phyloP scores from a whole-genome alignment of 352 stramenopile genomes.

The Blastocystis sp. region DNA sequence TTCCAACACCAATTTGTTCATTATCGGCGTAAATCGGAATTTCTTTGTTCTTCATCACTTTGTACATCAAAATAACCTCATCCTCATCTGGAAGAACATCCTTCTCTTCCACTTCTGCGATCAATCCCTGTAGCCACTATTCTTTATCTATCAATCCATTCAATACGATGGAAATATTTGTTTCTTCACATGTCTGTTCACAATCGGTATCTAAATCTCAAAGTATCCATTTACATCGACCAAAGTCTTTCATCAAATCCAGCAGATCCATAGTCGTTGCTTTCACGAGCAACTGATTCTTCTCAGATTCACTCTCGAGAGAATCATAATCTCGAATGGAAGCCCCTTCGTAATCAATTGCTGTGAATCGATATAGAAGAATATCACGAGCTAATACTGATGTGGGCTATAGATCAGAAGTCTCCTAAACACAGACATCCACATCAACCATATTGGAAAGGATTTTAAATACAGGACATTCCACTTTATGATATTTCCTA shows the following conservation, averaged over 20 bases:
- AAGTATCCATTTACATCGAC: too few relatives aligned
- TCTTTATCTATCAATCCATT: too few relatives aligned
- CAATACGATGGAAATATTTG: too few relatives aligned
- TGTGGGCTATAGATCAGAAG: background rate
- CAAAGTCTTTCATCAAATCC: too few relatives aligned
- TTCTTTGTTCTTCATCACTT: background rate
- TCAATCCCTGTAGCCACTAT: background rate
- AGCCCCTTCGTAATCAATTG: background rate
- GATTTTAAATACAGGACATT: background rate
- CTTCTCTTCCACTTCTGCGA: background rate
- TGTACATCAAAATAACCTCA: background rate
- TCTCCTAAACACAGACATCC: background rate
- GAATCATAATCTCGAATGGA: background rate
- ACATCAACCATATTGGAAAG: background rate
- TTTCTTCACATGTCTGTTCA: too few relatives aligned
- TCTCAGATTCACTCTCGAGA: background rate
- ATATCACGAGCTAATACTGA: background rate
- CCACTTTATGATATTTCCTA: conserved; percentile 35
- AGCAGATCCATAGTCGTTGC: too few relatives aligned
- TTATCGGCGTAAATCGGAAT: background rate
- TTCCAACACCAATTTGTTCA: background rate
- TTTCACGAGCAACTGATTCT: too few relatives aligned
- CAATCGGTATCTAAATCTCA: too few relatives aligned
- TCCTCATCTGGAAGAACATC: background rate
- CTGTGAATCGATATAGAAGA: background rate